Evolutionary conservation across 164 flowering plant genomes (phyloP).

Genomic region (Paratinospora sagittata): DNA sequence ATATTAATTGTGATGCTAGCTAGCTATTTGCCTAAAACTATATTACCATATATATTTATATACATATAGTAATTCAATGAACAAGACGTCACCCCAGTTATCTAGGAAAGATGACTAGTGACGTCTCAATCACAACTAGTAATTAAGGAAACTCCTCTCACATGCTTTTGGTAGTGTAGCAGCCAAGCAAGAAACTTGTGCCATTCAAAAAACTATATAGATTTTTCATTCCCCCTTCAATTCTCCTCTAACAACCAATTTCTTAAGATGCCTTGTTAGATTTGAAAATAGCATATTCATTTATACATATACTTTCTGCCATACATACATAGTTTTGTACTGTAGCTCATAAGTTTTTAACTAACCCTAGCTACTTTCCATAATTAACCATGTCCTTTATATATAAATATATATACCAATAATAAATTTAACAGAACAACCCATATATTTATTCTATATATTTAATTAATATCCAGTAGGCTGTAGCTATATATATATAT

Average conservation of each 20-base stretch:
- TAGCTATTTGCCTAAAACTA: no score
- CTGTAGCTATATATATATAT: background rate
- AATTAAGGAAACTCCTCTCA: background rate
- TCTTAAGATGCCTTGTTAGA: background rate
- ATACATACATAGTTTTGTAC: background rate
- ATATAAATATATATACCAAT: no score
- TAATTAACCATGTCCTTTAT: background rate
- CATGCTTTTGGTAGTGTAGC: conserved; percentile 2
- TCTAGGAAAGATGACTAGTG: background rate
- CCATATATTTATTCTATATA: background rate
- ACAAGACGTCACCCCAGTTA: background rate
- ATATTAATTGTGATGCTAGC: no score
- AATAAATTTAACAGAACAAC: background rate
- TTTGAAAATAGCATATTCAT: background rate
- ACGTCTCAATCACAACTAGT: background rate
- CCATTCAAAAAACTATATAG: background rate
- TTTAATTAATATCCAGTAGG: no score
- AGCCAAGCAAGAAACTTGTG: background rate
- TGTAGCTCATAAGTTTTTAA: background rate
- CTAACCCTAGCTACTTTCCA: background rate
- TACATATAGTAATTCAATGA: no score
- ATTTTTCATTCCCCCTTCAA: background rate
- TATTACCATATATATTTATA: no score
- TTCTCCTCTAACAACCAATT: background rate
- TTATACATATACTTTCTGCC: background rate